A percentile compares a stretch with the other conserved stretches of the same genome.
Conservation (phyloP, 1,284 basidiomycete genomes). For the Erythrobasidium hasegawianum region DNA sequence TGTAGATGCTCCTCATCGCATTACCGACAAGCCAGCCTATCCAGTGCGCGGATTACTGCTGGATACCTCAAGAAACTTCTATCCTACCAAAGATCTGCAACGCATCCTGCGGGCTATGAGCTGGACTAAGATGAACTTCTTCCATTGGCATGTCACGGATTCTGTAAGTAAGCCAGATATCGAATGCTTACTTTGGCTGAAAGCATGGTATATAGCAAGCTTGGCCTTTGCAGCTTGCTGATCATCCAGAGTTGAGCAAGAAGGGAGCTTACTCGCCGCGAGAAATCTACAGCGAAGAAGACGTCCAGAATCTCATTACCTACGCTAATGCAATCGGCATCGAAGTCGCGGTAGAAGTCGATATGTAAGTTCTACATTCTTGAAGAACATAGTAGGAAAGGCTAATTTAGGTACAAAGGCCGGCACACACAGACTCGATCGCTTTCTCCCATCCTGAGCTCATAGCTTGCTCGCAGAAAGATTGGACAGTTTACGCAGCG, state of each 20-base stretch:
- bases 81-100: slow-evolving; percentile 52
- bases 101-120: slow-evolving; percentile 78
- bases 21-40: slow-evolving; percentile 52
- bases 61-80: slow-evolving; percentile 69
- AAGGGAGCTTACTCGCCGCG: slow-evolving; percentile 61
- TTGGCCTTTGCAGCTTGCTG: slow-evolving; percentile 60
- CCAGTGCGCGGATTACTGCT: slow-evolving; percentile 66
- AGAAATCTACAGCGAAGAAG: slow-evolving; percentile 59
- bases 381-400: neutral
- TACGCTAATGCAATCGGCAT: slow-evolving; percentile 75
- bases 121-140: slow-evolving; percentile 66
- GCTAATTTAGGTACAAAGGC: slow-evolving; percentile 62
- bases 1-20: slow-evolving; percentile 49
- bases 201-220: slow-evolving; percentile 53
- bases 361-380: slow-evolving; percentile 34
- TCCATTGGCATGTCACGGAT: slow-evolving; percentile 74
- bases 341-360: slow-evolving; percentile 61
- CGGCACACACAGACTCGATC: slow-evolving; percentile 72
- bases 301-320: slow-evolving; percentile 62
- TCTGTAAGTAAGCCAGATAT: neutral
- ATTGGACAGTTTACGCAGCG: slow-evolving; percentile 33
- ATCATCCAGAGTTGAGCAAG: slow-evolving; percentile 59
- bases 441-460: slow-evolving; percentile 64
- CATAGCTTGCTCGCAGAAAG: slow-evolving; percentile 62
- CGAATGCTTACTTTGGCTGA: neutral